Conservation (phyloP, 1,139 yeast genomes). For the Saccharomyces hybrid region DNA sequence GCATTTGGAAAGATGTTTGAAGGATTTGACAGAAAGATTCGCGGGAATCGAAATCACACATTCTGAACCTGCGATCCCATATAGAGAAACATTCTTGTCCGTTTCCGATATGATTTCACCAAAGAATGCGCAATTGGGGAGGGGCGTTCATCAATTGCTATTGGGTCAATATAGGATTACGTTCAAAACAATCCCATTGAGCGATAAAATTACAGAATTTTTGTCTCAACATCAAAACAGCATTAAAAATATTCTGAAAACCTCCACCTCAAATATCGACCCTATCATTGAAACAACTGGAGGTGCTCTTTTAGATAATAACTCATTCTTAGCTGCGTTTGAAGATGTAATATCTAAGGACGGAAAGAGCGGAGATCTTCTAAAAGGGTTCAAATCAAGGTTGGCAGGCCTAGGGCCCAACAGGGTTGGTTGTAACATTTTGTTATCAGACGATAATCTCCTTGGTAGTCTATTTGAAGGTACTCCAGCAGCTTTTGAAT, state of each 20-base stretch:
- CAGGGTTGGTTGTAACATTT: constrained; percentile 65
- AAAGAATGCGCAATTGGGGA: constrained; percentile 35
- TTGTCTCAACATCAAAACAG: constrained; percentile 42
- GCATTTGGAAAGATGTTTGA: constrained; percentile 83
- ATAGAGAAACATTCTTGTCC: constrained; percentile 70
- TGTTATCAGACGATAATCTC: constrained; percentile 44
- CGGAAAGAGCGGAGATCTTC: constrained; percentile 27
- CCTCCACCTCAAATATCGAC: constrained; percentile 8
- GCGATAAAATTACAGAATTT: constrained; percentile 43
- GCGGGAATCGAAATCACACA: constrained; percentile 83
- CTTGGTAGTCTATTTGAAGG: constrained; percentile 31
- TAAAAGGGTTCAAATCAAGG: constrained; percentile 29
- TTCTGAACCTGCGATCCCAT: constrained; percentile 93
- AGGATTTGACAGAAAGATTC: constrained; percentile 81
- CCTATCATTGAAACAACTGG: constrained; percentile 16
- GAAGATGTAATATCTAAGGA: constrained; percentile 26
- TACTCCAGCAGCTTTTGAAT: constrained; percentile 35
- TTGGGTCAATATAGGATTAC: constrained; percentile 45
- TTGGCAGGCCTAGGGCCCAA: constrained; percentile 74
- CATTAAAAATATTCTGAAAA: constrained; percentile 31
- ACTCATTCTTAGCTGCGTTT: constrained; percentile 34
- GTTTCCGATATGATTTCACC: constrained; percentile 42
- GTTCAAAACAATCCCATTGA: constrained; percentile 51
- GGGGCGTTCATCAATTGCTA: constrained; percentile 37
- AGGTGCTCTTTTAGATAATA: constrained; percentile 20